Conservation (phyloP, 768 basidiomycete species). For the Brasilioporus rufonigricans region DNA sequence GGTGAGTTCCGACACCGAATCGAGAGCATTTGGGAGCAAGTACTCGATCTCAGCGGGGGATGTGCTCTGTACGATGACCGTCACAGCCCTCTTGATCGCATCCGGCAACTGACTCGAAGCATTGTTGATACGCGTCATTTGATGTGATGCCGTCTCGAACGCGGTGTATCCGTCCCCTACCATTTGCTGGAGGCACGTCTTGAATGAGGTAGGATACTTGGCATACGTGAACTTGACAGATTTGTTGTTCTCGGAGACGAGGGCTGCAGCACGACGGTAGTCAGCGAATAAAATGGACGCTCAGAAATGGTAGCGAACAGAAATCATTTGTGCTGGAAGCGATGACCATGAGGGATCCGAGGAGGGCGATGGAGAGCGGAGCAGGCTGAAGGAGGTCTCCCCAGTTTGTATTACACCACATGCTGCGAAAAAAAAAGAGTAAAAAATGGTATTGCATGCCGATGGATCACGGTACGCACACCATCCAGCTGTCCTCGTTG, state of each 20-base stretch:
- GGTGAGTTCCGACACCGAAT: conserved; percentile 17
- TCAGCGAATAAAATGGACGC: not conserved
- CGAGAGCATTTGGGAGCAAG: conserved; percentile 18
- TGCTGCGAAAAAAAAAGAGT: conserved; percentile 3
- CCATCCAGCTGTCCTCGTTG: conserved; percentile 22
- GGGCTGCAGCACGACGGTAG: not conserved
- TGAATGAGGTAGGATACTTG: conserved; percentile 21
- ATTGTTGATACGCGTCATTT: conserved; percentile 22
- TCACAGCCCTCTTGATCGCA: conserved; percentile 15
- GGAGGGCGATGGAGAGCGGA: conserved; percentile 18
- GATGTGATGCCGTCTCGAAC: conserved; percentile 18
- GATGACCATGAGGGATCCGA: conserved; percentile 19
- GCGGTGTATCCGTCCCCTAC: conserved; percentile 21
- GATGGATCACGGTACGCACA: conserved; percentile 5
- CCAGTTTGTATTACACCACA: conserved; percentile 22
- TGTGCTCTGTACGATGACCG: conserved; percentile 10
- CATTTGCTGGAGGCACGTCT: conserved; percentile 23
- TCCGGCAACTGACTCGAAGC: conserved; percentile 17
- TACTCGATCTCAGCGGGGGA: conserved; percentile 12
- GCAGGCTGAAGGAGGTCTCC: conserved; percentile 20
- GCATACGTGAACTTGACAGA: conserved; percentile 9
- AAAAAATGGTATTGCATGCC: not conserved
- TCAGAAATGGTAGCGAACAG: not conserved
- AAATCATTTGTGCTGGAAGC: conserved; percentile 16
- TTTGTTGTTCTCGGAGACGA: conserved; percentile 11